A percentile compares a stretch with the other conserved stretches of the same genome.
phyloP scores from a whole-genome alignment of 2,329 filamentous ascomycete genomes.

The Pseudonectria foliicola region DNA sequence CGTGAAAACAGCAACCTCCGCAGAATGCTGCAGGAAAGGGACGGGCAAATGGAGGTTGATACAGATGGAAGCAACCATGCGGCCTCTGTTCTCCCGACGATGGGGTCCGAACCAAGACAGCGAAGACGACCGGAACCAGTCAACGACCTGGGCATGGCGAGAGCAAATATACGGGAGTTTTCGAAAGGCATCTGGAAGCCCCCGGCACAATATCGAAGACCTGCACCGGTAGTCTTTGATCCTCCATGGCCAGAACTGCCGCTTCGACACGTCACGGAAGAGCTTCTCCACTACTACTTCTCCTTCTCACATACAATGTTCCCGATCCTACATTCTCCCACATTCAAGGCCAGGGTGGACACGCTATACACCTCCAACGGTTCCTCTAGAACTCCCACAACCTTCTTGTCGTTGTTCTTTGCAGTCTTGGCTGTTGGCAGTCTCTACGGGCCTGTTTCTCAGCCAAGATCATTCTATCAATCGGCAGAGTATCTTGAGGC shows the following conservation, averaged over 20 bases:
- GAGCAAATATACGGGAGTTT: constrained; percentile 64
- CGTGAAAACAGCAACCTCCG: constrained; percentile 72
- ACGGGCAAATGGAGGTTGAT: constrained; percentile 44
- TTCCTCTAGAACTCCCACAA: constrained; percentile 49
- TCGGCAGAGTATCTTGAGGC: constrained; percentile 63
- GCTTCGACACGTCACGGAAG: constrained; percentile 60
- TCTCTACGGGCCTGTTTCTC: constrained; percentile 55
- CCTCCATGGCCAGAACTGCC: constrained; percentile 60
- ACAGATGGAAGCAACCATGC: constrained; percentile 41
- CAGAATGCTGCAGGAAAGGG: constrained; percentile 50
- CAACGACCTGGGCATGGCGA: constrained; percentile 64
- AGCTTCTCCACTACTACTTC: constrained; percentile 69
- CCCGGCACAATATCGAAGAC: constrained; percentile 59
- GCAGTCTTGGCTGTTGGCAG: constrained; percentile 76
- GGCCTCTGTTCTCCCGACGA: constrained; percentile 52
- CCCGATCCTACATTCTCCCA: constrained; percentile 83
- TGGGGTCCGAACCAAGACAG: constrained; percentile 59
- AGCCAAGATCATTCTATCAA: constrained; percentile 46
- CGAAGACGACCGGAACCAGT: constrained; percentile 54
- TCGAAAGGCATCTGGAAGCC: constrained; percentile 75
- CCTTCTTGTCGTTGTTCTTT: constrained; percentile 77
- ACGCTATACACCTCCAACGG: constrained; percentile 61
- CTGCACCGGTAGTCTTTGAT: constrained; percentile 41
- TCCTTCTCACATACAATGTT: constrained; percentile 70
- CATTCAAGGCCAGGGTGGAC: constrained; percentile 69